phyloP scores from a whole-genome alignment of 305 asterid genomes.

The Rubia balearica region DNA sequence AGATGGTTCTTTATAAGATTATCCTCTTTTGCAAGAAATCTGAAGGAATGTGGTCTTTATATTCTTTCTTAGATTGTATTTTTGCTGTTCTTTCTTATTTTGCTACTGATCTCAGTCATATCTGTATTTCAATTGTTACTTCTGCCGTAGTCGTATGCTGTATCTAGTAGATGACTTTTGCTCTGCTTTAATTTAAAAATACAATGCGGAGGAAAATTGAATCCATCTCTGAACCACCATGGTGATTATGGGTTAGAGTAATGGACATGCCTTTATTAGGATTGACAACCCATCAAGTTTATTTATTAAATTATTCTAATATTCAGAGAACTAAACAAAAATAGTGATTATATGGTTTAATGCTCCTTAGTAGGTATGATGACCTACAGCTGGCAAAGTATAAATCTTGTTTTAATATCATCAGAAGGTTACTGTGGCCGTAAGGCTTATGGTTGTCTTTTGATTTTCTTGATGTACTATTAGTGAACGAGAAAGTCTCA shows the following conservation, averaged over 20 bases:
- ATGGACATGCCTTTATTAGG: not conserved
- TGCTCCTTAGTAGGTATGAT: not conserved
- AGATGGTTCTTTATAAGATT: not conserved
- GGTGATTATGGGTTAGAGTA: not conserved
- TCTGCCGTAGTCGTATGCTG: not conserved
- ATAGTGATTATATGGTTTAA: not conserved
- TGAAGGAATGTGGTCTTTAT: not conserved
- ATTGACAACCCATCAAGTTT: not conserved
- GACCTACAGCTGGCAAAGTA: not conserved
- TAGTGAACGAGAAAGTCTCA: no score
- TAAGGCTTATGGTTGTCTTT: not conserved
- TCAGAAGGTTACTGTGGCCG: not conserved
- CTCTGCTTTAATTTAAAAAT: no score
- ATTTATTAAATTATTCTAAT: not conserved
- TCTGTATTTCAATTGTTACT: not conserved
- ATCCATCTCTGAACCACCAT: not conserved
- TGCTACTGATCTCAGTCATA: not conserved
- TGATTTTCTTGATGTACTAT: not conserved
- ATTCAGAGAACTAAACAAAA: not conserved
- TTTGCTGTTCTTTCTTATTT: not conserved
- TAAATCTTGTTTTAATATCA: not conserved
- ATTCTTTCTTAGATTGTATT: not conserved
- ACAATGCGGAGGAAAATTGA: no score
- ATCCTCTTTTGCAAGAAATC: not conserved
- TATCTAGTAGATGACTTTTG: no score